phyloP scores from a whole-genome alignment of 2,329 filamentous ascomycete genomes.

The Paecilomyces sp. region DNA sequence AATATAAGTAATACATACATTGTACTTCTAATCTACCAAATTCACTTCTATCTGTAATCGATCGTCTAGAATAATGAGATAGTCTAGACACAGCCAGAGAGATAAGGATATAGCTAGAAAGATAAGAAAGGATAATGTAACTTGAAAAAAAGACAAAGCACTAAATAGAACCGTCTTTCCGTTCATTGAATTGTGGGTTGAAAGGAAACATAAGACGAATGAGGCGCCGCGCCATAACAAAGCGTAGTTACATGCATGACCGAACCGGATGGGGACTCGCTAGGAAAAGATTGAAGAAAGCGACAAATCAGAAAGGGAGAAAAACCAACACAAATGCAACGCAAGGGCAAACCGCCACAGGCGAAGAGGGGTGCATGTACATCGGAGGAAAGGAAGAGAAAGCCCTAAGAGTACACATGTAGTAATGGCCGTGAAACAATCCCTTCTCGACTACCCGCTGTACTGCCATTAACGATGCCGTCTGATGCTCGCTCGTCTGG shows the following conservation, averaged over 20 bases:
- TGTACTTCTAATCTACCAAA: neutral
- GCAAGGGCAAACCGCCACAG: neutral
- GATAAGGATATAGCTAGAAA: neutral
- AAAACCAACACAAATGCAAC: constrained; percentile 5
- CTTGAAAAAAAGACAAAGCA: neutral
- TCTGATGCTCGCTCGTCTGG: constrained; percentile 5
- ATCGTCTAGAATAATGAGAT: neutral
- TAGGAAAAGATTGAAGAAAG: neutral
- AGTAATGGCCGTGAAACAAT: neutral
- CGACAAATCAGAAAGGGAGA: constrained; percentile 4
- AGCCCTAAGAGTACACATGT: constrained; percentile 4
- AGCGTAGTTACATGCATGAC: neutral
- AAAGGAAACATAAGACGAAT: neutral
- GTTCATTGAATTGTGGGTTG: neutral
- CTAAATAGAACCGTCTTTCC: neutral
- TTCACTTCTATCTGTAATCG: neutral
- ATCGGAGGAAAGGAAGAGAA: constrained; percentile 12
- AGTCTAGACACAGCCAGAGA: neutral
- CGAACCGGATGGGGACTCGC: neutral
- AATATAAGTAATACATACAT: neutral
- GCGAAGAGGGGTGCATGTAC: constrained; percentile 6
- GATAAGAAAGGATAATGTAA: neutral
- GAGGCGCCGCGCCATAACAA: neutral
- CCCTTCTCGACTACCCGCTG: neutral
- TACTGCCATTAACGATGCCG: neutral